Conservation (phyloP, 306 rosid species). For the Quercus ilex region DNA sequence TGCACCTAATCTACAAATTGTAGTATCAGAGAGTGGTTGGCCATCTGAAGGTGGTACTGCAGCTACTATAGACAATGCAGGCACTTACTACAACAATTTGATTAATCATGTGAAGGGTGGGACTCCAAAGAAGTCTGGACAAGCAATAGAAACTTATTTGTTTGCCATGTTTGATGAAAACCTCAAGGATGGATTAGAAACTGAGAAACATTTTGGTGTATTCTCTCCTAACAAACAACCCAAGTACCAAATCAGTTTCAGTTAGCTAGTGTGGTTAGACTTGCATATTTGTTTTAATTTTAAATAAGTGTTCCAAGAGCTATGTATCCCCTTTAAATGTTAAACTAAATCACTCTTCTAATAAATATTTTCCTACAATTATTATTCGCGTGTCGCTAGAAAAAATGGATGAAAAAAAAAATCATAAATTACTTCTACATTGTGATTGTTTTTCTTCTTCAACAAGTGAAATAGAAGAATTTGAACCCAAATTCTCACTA, state of each 20-base stretch:
- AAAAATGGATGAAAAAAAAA: too few species aligned
- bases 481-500: too few species aligned
- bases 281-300: neutral
- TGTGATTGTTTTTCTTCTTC: too few species aligned
- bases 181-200: neutral
- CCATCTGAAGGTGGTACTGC: constrained; percentile 49
- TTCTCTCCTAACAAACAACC: constrained; percentile 27
- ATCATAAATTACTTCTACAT: too few species aligned
- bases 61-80: constrained; percentile 32
- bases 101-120: constrained; percentile 44
- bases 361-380: too few species aligned
- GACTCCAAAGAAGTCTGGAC: constrained; percentile 38
- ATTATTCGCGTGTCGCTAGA: too few species aligned
- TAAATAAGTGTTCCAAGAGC: too few species aligned
- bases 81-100: constrained; percentile 42
- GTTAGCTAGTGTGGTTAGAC: neutral
- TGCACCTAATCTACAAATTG: constrained; percentile 22
- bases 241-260: constrained; percentile 35
- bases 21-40: constrained; percentile 81
- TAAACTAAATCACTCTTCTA: too few species aligned
- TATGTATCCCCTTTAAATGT: too few species aligned
- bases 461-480: too few species aligned
- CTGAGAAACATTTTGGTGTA: constrained; percentile 40
- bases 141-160: constrained; percentile 36
- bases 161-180: constrained; percentile 52